Evolutionary conservation across 306 rosid genomes (phyloP).

Genomic region (Potentilla sterilis): DNA sequence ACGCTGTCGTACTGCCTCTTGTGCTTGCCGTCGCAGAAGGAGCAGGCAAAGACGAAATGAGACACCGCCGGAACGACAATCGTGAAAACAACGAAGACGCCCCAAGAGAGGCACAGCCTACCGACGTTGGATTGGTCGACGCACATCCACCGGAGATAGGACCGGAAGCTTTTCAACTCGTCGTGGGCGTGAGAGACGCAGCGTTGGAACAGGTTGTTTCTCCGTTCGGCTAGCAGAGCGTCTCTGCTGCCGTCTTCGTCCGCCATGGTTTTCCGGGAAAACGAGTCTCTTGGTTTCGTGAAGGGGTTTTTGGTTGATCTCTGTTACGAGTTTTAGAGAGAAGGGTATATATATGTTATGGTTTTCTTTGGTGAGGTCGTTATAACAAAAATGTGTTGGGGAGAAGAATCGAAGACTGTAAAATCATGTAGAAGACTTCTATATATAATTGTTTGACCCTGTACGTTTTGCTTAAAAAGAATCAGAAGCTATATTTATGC

Average conservation of each 20-base stretch:
- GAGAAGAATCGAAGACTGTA: slow-evolving; percentile 4
- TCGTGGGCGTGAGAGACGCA: slow-evolving; percentile 52
- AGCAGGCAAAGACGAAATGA: slow-evolving; percentile 63
- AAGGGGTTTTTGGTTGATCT: neutral
- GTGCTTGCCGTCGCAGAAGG: slow-evolving; percentile 61
- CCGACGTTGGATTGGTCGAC: slow-evolving; percentile 70
- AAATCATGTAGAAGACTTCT: neutral
- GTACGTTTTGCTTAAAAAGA: neutral
- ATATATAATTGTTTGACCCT: neutral
- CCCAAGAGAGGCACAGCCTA: slow-evolving; percentile 68
- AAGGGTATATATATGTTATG: neutral
- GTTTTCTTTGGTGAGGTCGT: neutral
- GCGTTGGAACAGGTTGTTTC: slow-evolving; percentile 34
- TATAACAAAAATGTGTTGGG: neutral
- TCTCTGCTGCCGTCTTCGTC: slow-evolving; percentile 22
- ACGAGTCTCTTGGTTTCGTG: neutral
- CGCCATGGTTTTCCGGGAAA: slow-evolving; percentile 16
- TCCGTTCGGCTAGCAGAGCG: slow-evolving; percentile 23
- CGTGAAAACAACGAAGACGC: slow-evolving; percentile 53
- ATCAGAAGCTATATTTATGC: neutral
- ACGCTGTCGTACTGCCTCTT: slow-evolving; percentile 62
- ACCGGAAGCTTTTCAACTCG: slow-evolving; percentile 69
- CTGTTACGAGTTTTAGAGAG: neutral
- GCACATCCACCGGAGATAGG: slow-evolving; percentile 85
- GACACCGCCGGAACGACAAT: slow-evolving; percentile 58